A percentile compares a stretch with the other conserved stretches of the same genome.
Evolutionary conservation across 2,329 filamentous ascomycete species (phyloP).

Genomic region (Stachybotrys chlorohalonatus): DNA sequence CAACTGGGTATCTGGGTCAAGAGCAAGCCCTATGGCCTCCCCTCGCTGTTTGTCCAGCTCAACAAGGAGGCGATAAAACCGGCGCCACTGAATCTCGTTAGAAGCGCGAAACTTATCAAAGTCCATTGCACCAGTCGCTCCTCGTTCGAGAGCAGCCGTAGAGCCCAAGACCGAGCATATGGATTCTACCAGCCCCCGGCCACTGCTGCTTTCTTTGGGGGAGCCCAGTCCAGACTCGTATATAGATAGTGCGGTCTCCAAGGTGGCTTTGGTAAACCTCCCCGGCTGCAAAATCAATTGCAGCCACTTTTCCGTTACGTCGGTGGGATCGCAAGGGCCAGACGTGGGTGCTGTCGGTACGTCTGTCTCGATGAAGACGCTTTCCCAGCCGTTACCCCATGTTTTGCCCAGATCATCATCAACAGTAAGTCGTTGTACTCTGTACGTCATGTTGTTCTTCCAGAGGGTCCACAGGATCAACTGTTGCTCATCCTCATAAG

Average conservation of each 20-base stretch:
- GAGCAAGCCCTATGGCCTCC: conserved; percentile 69
- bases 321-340: conserved; percentile 55
- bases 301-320: conserved; percentile 78
- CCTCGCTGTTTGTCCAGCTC: conserved; percentile 81
- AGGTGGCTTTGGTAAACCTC: conserved; percentile 66
- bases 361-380: conserved; percentile 52
- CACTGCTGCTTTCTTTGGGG: conserved; percentile 27
- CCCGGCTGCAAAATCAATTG: conserved; percentile 75
- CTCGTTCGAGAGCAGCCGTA: conserved; percentile 56
- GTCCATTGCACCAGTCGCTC: conserved; percentile 57
- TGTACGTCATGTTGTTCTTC: conserved; percentile 76
- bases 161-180: conserved; percentile 64
- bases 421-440: conserved; percentile 65
- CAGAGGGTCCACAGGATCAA: conserved; percentile 68
- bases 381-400: conserved; percentile 63
- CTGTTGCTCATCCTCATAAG: conserved; percentile 41
- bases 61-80: conserved; percentile 76
- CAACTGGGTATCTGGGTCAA: conserved; percentile 62
- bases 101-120: conserved; percentile 66
- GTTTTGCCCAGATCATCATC: conserved; percentile 52
- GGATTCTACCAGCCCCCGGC: conserved; percentile 61
- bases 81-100: conserved; percentile 77
- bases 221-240: conserved; percentile 58
- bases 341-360: conserved; percentile 45
- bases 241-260: conserved; percentile 76